These are phyloP conservation scores for Colletotrichum noveboracense DNA, from an alignment of 2,329 filamentous ascomycete species.

Conservation along the genomic window DNA sequence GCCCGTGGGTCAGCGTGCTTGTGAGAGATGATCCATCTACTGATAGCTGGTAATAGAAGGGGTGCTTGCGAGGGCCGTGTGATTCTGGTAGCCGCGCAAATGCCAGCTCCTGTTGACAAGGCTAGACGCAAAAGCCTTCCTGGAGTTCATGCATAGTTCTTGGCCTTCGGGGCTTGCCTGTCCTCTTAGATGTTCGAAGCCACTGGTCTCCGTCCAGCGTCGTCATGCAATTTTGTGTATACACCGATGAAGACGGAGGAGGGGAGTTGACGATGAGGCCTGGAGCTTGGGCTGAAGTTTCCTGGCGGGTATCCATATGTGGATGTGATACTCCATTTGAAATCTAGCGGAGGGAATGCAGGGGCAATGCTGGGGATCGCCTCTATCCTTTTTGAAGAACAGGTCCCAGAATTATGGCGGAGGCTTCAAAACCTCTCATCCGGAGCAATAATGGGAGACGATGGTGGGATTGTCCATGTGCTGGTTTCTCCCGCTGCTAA, in stretches of 20 bases:
- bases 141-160: neutral
- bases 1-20: neutral
- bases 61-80: neutral
- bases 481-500: neutral
- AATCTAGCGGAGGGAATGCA: accelerated
- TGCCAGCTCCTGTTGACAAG: neutral
- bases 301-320: neutral
- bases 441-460: neutral
- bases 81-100: neutral
- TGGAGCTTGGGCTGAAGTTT: neutral
- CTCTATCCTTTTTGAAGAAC: no score
- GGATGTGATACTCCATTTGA: neutral
- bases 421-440: no score
- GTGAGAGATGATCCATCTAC: neutral
- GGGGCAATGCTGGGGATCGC: neutral
- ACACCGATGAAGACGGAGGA: neutral
- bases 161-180: accelerated
- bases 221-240: accelerated
- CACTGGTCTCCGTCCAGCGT: neutral
- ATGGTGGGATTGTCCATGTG: neutral
- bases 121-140: neutral
- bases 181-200: neutral
- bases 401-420: no score
- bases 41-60: neutral
- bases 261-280: accelerated